These are phyloP conservation scores for Blastocystis sp. DNA, from an alignment of 352 stramenopile genomes.

Conservation along the genomic window DNA sequence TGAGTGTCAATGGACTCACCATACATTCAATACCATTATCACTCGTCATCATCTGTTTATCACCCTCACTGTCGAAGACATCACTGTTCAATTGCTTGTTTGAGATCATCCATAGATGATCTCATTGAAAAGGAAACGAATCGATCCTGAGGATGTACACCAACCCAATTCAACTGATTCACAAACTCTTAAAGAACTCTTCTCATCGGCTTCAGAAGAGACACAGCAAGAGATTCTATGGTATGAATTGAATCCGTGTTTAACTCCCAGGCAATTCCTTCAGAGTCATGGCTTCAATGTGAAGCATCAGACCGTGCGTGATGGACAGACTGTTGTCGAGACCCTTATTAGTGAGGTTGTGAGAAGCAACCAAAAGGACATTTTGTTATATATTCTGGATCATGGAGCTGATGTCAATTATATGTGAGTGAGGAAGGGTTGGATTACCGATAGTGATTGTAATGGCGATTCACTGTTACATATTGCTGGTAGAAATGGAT, in stretches of 20 bases:
- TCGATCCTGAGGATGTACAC: not conserved
- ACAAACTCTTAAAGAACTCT: not conserved
- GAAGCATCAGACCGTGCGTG: not conserved
- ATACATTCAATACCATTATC: constrained; percentile 49
- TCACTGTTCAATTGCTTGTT: not conserved
- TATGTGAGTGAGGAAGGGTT: not conserved
- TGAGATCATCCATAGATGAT: constrained; percentile 12
- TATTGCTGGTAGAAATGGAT: constrained; percentile 4
- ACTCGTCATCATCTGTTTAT: constrained; percentile 60
- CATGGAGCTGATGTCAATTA: constrained; percentile 65
- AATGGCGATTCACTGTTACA: constrained; percentile 36
- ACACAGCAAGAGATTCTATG: constrained; percentile 26
- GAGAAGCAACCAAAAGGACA: not conserved
- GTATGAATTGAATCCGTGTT: not conserved
- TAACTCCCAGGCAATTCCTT: not conserved
- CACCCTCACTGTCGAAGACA: not conserved
- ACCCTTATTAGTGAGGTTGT: not conserved
- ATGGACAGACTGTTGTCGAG: not conserved
- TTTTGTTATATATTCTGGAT: constrained; percentile 5
- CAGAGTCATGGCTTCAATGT: constrained; percentile 35
- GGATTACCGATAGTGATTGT: constrained; percentile 1
- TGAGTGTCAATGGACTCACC: constrained; percentile 53
- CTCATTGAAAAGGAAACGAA: constrained; percentile 25
- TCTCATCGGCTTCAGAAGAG: not conserved
- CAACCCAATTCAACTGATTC: not conserved